These are phyloP conservation scores for Suillus subluteus DNA, from an alignment of 768 basidiomycete genomes.

Conservation along the genomic window DNA sequence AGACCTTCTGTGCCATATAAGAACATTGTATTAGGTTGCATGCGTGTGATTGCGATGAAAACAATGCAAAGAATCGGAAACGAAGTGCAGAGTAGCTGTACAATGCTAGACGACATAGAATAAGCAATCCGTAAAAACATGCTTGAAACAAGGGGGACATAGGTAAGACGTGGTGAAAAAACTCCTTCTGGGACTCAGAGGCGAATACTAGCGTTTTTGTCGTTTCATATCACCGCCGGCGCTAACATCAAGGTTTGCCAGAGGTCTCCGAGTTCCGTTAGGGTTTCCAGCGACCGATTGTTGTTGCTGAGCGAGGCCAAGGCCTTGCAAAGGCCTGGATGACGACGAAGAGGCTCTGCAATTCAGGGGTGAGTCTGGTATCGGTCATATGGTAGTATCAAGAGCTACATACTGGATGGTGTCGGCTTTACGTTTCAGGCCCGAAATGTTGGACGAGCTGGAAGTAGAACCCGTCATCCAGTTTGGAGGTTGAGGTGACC, in stretches of 20 bases:
- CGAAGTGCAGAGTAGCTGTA: not conserved
- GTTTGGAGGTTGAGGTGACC: slow-evolving; percentile 16
- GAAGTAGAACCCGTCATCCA: slow-evolving; percentile 11
- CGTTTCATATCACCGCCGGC: slow-evolving; percentile 42
- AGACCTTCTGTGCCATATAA: not conserved
- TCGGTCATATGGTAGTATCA: slow-evolving; percentile 5
- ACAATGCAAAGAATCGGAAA: not conserved
- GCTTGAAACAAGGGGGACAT: not conserved
- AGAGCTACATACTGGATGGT: slow-evolving; percentile 34
- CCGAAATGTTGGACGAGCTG: slow-evolving; percentile 13
- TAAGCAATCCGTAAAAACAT: not conserved
- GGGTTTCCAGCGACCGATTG: slow-evolving; percentile 16
- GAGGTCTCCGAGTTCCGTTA: slow-evolving; percentile 23
- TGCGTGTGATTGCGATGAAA: slow-evolving; percentile 1
- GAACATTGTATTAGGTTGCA: not conserved
- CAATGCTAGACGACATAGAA: not conserved
- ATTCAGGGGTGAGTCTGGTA: not conserved
- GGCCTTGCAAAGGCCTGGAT: slow-evolving; percentile 34
- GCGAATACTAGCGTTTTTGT: slow-evolving; percentile 35
- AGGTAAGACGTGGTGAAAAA: not conserved
- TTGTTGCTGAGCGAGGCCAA: slow-evolving; percentile 44
- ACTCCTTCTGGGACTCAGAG: not conserved
- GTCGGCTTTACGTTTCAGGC: slow-evolving; percentile 40
- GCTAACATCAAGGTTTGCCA: slow-evolving; percentile 38
- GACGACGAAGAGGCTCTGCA: slow-evolving; percentile 25